Evolutionary conservation across 2,329 filamentous ascomycete species (phyloP).

Genomic region (Diaporthe humulicola): DNA sequence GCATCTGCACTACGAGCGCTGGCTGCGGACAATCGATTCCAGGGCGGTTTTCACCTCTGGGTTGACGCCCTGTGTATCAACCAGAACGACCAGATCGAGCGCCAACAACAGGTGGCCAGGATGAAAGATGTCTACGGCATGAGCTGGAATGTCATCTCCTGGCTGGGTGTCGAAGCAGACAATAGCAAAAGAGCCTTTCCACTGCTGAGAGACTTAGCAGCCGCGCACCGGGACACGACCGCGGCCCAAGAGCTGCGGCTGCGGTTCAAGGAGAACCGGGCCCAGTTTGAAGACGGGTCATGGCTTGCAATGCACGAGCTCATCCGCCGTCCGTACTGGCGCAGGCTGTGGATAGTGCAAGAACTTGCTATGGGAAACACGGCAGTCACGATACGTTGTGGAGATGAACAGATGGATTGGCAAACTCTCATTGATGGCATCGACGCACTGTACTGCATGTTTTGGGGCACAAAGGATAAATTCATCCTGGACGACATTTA

Average conservation of each 20-base stretch:
- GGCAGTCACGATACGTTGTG: not conserved
- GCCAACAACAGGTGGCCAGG: not conserved
- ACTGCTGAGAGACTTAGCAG: not conserved
- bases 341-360: not conserved
- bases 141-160: not conserved
- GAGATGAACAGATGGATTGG: not conserved
- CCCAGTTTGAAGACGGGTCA: not conserved
- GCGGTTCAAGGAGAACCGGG: not conserved
- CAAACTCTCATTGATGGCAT: not conserved
- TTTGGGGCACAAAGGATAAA: not conserved
- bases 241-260: not conserved
- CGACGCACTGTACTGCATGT: not conserved
- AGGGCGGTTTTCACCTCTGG: not conserved
- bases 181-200: not conserved
- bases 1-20: not conserved
- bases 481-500: not conserved
- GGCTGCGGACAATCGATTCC: not conserved
- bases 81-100: not conserved
- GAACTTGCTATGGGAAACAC: not conserved
- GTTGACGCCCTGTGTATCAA: not conserved
- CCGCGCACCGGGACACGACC: not conserved
- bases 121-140: not conserved
- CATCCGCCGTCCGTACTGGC: not conserved
- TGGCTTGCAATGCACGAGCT: not conserved
- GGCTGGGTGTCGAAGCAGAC: not conserved